Conservation (phyloP, 2,329 filamentous ascomycete species). For the Botryotinia narcissicola region DNA sequence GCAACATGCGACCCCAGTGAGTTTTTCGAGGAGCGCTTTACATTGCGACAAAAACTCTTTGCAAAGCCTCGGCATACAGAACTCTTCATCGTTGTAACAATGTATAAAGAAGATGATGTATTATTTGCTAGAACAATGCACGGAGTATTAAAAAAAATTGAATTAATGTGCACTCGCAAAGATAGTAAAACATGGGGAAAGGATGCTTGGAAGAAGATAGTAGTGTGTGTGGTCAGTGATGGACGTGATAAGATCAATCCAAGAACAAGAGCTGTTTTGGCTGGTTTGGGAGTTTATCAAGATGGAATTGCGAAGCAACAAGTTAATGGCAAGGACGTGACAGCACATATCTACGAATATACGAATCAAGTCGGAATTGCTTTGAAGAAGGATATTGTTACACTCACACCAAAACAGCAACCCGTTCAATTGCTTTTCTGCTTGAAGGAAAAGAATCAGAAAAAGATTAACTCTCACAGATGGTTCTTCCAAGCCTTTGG, state of each 20-base stretch:
- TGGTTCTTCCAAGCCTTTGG: slow-evolving; percentile 99
- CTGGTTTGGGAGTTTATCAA: slow-evolving; percentile 97
- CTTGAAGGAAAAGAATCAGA: slow-evolving; percentile 94
- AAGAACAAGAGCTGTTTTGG: slow-evolving; percentile 86
- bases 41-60: slow-evolving; percentile 86
- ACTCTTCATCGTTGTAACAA: slow-evolving; percentile 93
- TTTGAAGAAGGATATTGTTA: slow-evolving; percentile 95
- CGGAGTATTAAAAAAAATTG: slow-evolving; percentile 96
- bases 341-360: slow-evolving; percentile 97
- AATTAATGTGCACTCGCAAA: slow-evolving; percentile 89
- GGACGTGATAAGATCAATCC: slow-evolving; percentile 92
- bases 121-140: slow-evolving; percentile 98
- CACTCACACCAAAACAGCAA: slow-evolving; percentile 98
- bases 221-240: slow-evolving; percentile 94
- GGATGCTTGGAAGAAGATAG: slow-evolving; percentile 97
- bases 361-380: slow-evolving; percentile 98
- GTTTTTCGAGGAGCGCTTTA: slow-evolving; percentile 84
- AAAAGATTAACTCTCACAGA: slow-evolving; percentile 96
- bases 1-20: slow-evolving; percentile 96
- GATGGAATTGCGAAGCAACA: slow-evolving; percentile 98
- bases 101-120: slow-evolving; percentile 99
- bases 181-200: slow-evolving; percentile 97
- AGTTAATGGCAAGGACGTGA: slow-evolving; percentile 93
- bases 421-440: slow-evolving; percentile 99
- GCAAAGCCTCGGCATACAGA: slow-evolving; percentile 84